Evolutionary conservation across 2,329 filamentous ascomycete species (phyloP), one percentile per base, ranked within the genome.

Genomic region (Paraphaeosphaeria minitans): DNA sequence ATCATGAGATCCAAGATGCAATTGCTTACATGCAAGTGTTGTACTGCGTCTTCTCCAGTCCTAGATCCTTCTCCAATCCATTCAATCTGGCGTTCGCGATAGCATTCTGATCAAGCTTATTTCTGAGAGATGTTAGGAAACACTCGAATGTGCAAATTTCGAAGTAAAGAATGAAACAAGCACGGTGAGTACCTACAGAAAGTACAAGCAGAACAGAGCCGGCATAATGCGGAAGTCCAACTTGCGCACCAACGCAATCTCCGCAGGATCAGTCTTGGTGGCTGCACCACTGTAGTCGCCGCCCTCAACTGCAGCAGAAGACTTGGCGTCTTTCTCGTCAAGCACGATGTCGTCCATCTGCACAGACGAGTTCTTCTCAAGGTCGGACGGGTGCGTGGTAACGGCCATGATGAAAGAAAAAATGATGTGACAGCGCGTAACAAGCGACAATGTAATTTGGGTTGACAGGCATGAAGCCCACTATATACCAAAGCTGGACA

Each of bases 81-180:
- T 86, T 84, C 50, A 90, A 79, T 12, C 83, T 82, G 0, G 88
- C 88, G 2, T 86, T 82, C 1, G 86, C 86, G 60, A 89, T 87
- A 71, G 89, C 87, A 72, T 87, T 87, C 31, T 85, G 81, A 66
- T 88, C 86, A 12, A 71, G 67, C 45, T 70, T 75, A 56, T 76
- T 77, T 46, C 66, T 68, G 31, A 10, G 4, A 27, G 2, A 24
- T 49, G 10, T 60, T 13, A 61, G 54, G 42, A 2, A 16, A 12
- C n/a, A 14, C 16, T 22, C 33, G 29, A 35, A 39, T n/a, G 7
- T 16, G 14, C n/a, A 50, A 29, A 41, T 1, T 14, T 12, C 3
- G 22, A 5, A 5, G 19, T 7, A 2, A 3, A 39, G 4, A 21
- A 3, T 14, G 35, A 41, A 16, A 35, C n/a, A 29, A 2, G 19